Evolutionary conservation across 1,284 basidiomycete species (phyloP).

Genomic region (Lignosus rhinocerotis): DNA sequence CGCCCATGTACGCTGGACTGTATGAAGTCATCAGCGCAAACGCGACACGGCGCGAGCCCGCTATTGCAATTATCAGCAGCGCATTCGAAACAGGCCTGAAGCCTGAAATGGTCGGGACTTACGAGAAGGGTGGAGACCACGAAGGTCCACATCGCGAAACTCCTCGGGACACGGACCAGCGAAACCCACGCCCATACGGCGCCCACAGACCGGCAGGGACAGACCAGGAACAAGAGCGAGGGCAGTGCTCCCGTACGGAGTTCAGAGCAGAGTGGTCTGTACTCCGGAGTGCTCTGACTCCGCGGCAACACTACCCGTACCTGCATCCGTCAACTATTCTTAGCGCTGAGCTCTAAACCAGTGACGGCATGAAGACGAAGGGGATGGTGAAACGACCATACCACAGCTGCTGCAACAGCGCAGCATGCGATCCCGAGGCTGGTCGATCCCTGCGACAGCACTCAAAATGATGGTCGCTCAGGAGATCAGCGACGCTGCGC

Average conservation of each 20-base stretch:
- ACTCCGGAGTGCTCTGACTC: no score
- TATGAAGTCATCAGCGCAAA: background rate
- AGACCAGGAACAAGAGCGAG: constrained; percentile 1
- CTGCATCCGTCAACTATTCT: constrained; percentile 1
- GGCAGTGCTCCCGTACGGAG: constrained; percentile 8
- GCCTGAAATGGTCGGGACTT: background rate
- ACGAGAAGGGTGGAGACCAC: constrained; percentile 13
- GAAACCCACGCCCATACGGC: constrained; percentile 5
- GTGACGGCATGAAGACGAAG: no score
- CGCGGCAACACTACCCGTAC: no score
- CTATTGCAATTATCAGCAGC: background rate
- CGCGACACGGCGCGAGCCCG: no score
- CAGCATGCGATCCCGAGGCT: constrained; percentile 18
- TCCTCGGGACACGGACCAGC: constrained; percentile 11
- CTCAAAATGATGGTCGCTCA: constrained; percentile 27
- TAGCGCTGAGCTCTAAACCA: background rate
- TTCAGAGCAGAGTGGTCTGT: no score
- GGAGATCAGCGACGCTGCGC: constrained; percentile 23
- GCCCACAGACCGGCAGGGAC: background rate
- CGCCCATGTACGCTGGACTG: background rate
- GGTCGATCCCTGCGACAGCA: constrained; percentile 31
- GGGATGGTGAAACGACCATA: background rate
- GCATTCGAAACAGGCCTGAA: background rate
- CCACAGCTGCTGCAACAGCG: constrained; percentile 27
- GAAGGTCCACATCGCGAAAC: constrained; percentile 4